These are phyloP conservation scores for Aureobasidium sp. DNA, from an alignment of 2,329 filamentous ascomycete species.

Conservation along the genomic window DNA sequence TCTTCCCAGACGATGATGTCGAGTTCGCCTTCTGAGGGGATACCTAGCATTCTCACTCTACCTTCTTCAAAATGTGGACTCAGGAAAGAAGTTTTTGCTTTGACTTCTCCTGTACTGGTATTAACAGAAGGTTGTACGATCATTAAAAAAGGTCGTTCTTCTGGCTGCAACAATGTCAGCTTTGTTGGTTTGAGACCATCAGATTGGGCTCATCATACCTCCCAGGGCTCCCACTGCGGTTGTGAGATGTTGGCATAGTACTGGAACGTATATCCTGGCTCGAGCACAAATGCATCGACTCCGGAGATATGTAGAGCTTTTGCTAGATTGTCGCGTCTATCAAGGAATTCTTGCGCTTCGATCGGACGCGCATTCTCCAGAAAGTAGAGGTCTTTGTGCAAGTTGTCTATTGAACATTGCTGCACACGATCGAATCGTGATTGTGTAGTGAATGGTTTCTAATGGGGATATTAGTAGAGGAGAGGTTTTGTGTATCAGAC, in stretches of 20 bases:
- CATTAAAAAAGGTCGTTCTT: slow-evolving; percentile 58
- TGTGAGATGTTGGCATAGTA: slow-evolving; percentile 59
- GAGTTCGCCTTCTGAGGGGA: slow-evolving; percentile 46
- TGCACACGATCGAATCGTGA: slow-evolving; percentile 27
- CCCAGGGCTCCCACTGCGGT: slow-evolving; percentile 57
- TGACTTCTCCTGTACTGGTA: slow-evolving; percentile 34
- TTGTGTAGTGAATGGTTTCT: background rate
- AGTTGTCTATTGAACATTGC: slow-evolving; percentile 48
- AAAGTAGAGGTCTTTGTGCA: slow-evolving; percentile 46
- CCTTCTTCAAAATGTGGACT: slow-evolving; percentile 55
- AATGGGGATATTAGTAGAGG: background rate
- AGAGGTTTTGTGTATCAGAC: background rate
- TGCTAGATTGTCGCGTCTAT: slow-evolving; percentile 51
- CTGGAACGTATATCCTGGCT: slow-evolving; percentile 59
- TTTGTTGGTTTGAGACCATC: rapidly evolving
- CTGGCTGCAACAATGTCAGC: slow-evolving; percentile 32
- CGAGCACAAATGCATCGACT: slow-evolving; percentile 53
- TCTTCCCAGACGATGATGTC: slow-evolving; percentile 56
- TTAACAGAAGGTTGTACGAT: slow-evolving; percentile 44
- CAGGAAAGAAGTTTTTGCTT: slow-evolving; percentile 52
- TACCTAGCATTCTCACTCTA: slow-evolving; percentile 51
- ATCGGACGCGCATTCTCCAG: slow-evolving; percentile 45
- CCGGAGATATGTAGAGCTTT: slow-evolving; percentile 45
- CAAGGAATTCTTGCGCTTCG: slow-evolving; percentile 45
- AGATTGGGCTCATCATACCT: slow-evolving; percentile 23